Evolutionary conservation across 371 early-diverging fungal species (phyloP).

Genomic region (Saksenaea oblongispora): DNA sequence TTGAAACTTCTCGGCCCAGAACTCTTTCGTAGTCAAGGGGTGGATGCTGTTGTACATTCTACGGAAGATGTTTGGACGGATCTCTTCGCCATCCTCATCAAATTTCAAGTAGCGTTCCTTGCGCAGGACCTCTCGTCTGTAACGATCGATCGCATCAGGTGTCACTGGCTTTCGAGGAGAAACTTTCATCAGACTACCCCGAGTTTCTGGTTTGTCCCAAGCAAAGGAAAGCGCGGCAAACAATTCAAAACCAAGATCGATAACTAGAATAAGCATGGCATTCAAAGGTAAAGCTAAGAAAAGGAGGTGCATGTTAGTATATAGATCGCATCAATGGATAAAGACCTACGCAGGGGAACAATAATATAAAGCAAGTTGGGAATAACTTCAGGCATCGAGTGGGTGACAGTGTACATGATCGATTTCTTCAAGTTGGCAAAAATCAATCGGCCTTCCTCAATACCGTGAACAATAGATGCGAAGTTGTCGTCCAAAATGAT

Average conservation of each 20-base stretch:
- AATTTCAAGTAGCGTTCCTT: conserved; percentile 40
- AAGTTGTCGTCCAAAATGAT: conserved; percentile 96
- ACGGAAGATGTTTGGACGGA: conserved; percentile 26
- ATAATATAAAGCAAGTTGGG: conserved; percentile 83
- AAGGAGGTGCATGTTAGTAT: neutral
- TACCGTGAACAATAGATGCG: conserved; percentile 84
- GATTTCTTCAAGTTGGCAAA: conserved; percentile 95
- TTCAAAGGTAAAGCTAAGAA: conserved; percentile 66
- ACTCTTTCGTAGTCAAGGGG: conserved; percentile 51
- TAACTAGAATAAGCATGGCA: conserved; percentile 84
- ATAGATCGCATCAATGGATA: neutral
- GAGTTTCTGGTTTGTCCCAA: conserved; percentile 89
- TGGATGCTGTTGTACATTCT: conserved; percentile 34
- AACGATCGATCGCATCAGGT: conserved; percentile 64
- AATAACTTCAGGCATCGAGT: conserved; percentile 84
- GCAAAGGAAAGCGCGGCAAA: conserved; percentile 87
- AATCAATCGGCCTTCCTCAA: conserved; percentile 93
- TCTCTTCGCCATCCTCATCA: conserved; percentile 53
- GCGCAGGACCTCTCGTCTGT: conserved; percentile 57
- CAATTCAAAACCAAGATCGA: conserved; percentile 94
- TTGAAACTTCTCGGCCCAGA: conserved; percentile 69
- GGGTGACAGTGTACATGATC: conserved; percentile 89
- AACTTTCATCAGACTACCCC: conserved; percentile 80
- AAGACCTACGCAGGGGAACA: conserved; percentile 72
- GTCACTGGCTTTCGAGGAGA: conserved; percentile 91